Evolutionary conservation across 2,329 filamentous ascomycete genomes (phyloP), one percentile per base, ranked within the genome.

Genomic region (Cercospora janseana): DNA sequence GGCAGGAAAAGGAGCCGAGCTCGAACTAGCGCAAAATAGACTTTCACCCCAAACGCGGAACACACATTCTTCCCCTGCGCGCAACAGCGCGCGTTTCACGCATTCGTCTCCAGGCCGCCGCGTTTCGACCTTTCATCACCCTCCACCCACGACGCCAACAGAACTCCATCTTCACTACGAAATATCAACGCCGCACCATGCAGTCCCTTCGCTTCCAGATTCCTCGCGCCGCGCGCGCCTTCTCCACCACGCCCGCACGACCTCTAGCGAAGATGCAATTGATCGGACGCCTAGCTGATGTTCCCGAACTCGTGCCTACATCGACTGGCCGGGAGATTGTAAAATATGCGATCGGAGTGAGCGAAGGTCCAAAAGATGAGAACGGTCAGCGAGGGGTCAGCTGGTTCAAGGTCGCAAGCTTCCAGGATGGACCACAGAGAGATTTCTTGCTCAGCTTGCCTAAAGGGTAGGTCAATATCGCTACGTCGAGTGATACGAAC

Each of bases 381-480:
- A 56, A 63, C 21, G 66, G 66, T 16, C 86, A 88, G 71, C 78
- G 82, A 66, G 79, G 82, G 67, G 88, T 86, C 23, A 93, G 85
- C 76, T 97, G 87, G 87, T 97, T 94, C 79, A 79, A 78, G 51
- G 77, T 97, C 48, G 77, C 83, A 26, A 82, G 78, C 73, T 97
- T 97, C 68, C 73, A 75, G 10, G 83, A 88, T 58, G 87, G 86
- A 9, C 71, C 79, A 42, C 76, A 79, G 67, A 83, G 85, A 65
- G 87, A 95, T 56, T 85, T 80, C 65, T 68, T 95, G 61, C 73
- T 87, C 65, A 75, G 72, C 63, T 71, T 96, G 70, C 82, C 82
- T 47, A 97, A 96, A 77, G 92, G 92, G 88, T 95, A 73, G 69
- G 87, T 64, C 12, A 12, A 7, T 10, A n/a, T 12, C 4, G 8